A percentile compares a stretch with the other conserved stretches of the same genome.
Conservation (phyloP, 257 asterid genomes). For the Solanum chiquidenum region DNA sequence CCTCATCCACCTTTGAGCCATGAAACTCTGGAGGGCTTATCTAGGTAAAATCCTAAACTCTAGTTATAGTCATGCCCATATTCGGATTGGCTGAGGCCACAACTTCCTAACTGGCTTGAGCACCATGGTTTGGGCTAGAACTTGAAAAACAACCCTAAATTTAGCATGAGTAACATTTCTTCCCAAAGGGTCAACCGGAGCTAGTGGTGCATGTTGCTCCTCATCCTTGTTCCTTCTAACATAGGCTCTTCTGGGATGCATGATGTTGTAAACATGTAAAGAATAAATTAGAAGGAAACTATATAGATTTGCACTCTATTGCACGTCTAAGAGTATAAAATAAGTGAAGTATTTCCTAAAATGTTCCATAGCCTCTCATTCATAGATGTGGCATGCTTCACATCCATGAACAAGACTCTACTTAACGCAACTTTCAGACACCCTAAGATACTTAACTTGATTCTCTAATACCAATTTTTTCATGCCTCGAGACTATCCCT, state of each 20-base stretch:
- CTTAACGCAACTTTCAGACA: neutral
- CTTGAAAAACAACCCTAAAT: neutral
- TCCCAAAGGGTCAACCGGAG: neutral
- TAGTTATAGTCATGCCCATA: too few species aligned
- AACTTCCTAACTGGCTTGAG: too few species aligned
- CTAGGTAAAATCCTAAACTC: too few species aligned
- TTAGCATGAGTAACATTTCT: neutral
- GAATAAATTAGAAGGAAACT: neutral
- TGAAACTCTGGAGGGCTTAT: too few species aligned
- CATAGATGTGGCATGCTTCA: neutral
- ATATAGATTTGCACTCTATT: neutral
- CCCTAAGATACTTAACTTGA: neutral
- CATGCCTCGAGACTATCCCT: neutral
- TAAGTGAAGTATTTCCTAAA: neutral
- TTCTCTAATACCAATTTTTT: too few species aligned
- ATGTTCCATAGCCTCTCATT: neutral
- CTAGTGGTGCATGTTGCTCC: neutral
- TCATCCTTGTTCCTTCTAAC: neutral
- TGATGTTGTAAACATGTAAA: neutral
- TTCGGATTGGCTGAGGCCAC: too few species aligned
- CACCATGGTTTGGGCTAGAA: neutral
- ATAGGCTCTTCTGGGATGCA: neutral
- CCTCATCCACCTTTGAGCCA: neutral
- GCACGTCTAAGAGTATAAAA: neutral
- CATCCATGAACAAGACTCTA: neutral